Base-by-base conservation (phyloP, 176 grass and related monocot genomes). In the Ampelocalamus luodianensis region DNA sequence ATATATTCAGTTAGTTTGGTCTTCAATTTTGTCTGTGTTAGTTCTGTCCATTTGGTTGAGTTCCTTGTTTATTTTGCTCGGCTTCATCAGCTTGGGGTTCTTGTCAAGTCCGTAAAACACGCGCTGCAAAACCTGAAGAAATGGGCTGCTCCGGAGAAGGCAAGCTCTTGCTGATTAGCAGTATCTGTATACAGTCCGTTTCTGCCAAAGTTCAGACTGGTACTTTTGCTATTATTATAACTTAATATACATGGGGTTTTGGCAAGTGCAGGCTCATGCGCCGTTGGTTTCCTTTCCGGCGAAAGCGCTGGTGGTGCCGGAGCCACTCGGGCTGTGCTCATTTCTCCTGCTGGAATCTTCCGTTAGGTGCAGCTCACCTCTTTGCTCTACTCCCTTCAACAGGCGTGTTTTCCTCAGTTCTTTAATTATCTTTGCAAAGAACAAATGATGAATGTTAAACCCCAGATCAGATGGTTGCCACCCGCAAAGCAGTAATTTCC, bases 331-430 rank as follows among this genome's bases (percentile, higher is more conserved):
- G 85, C 90, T 0, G 96, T 98, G 78, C 88, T 95, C 48, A 69
- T 98, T 68, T 93, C 76, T 90, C 96, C 49, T 88, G 82, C 86
- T 98, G 96, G 91, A 98, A 98, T 44, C 65, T 90, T 29, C 96
- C 93, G 0, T n/a, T 98, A 88, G 89, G 93, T 98, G 37, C 78
- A 53, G 23, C 32, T 62, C 45, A 40, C 34, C 49, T 62, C 1
- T 65, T 65, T 36, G 46, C 51, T 82, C 16, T 5, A 23, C 3
- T 68, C 20, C 20, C 22, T 66, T 68, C 10, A 34, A 2, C 32
- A 34, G 32, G 3, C 32, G 32, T 34, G 32, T 34, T 34, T 27
- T 45, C 37, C 44, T 15, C 18, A 16, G 0, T 67, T 67, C 5
- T 50, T 23, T 79, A 3, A 4, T 50, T 46, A 14, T 60, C 23